Base-by-base conservation (phyloP, 495 filamentous ascomycete species). In the Penicillium roqueforti region DNA sequence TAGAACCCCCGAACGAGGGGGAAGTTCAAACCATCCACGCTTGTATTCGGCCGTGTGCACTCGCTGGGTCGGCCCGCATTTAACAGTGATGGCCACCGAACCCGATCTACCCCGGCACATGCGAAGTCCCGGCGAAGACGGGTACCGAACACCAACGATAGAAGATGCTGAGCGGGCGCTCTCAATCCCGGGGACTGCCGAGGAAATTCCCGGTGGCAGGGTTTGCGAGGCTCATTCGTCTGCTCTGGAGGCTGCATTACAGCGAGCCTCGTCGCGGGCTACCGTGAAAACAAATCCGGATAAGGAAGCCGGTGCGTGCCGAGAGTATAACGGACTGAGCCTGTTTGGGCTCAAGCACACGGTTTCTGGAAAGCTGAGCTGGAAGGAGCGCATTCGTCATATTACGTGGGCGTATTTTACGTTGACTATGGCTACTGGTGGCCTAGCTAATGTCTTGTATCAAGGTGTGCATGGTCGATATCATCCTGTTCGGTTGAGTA, bases 401-500 rank as follows among this genome's bases (percentile, higher is more conserved):
- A 65, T 76, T 34, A 80, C 79, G 1, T 88, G 85, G 86, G 85
- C 83, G 6, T 90, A 82, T 71, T 88, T 88, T 53, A 87, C 85
- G 4, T 75, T 87, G 72, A 82, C 79, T 14, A 91, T 91, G 88
- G 89, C 89, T 3, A 93, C 90, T 0, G 90, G 89, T 11, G 90
- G 90, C 0, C 74, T 95, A 54, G 85, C 89, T 8, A 93, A 92
- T 71, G 86, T 90, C 10, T 63, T 93, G 47, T 79, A 87, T 61
- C 75, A 78, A 20, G 78, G 87, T 89, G 6, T 7, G 32, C 32
- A 78, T 57, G 50, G 41, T 37, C 23, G 14, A 9, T 9, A 1
- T 41, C 29, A 26, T 26, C 0, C 19, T 18, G 6, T 22, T 16
- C 7, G 10, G 18, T n/a, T 38, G 13, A 7, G 19, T 6, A 16